Percentiles rank a stretch among this genome's conserved stretches.
phyloP scores from a whole-genome alignment of 164 flowering plant species.

The Saururus chinensis region DNA sequence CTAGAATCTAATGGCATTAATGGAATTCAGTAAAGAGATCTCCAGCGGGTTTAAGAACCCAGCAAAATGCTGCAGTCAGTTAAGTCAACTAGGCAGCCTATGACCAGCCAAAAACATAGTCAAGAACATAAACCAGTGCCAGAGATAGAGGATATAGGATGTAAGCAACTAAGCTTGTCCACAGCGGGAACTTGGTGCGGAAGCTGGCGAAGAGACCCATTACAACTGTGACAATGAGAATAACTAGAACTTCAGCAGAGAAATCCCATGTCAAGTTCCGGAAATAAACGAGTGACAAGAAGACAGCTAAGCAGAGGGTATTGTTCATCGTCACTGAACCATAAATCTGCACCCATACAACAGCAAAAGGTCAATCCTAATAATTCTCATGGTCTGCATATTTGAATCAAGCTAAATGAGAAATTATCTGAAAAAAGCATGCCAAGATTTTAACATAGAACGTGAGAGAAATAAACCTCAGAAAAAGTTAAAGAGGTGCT shows the following conservation, averaged over 20 bases:
- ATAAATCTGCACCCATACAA: constrained; percentile 40
- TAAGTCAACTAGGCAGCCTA: constrained; percentile 12
- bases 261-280: constrained; percentile 71
- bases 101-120: constrained; percentile 55
- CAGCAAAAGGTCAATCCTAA: not conserved
- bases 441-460: not conserved
- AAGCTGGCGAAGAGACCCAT: constrained; percentile 66
- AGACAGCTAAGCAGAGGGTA: constrained; percentile 57
- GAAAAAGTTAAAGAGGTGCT: constrained; percentile 82
- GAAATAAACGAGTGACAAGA: constrained; percentile 52
- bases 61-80: not conserved
- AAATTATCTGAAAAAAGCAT: not conserved
- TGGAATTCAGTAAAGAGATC: not conserved
- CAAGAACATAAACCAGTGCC: constrained; percentile 63
- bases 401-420: no score
- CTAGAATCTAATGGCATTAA: not conserved
- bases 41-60: not conserved
- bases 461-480: constrained; percentile 40
- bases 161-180: constrained; percentile 57
- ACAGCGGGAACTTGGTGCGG: constrained; percentile 65
- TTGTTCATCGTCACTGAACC: constrained; percentile 75
- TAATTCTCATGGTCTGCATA: no score
- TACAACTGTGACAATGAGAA: constrained; percentile 44
- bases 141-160: constrained; percentile 60
- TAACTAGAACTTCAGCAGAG: constrained; percentile 66